Base-by-base conservation (phyloP, 2,329 filamentous ascomycete genomes). In the Cladophialophora carrionii region DNA sequence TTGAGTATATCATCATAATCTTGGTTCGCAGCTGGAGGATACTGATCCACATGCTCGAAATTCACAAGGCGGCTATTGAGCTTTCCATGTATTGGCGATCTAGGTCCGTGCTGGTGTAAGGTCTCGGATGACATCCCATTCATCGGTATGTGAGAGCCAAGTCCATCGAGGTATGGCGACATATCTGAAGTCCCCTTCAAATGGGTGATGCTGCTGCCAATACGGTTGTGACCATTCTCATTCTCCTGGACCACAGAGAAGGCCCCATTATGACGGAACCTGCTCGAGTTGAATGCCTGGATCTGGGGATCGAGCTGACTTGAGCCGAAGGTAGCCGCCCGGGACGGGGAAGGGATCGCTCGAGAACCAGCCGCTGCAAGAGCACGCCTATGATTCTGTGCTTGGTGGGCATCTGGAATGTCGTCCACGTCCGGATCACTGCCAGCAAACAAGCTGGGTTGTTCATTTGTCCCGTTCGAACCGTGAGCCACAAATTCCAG, bases 381-480 rank as follows among this genome's bases (percentile, higher is more conserved):
- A 24, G 61, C 34, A 57, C 68, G 57, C 57, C 64, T 54, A 63
- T 72, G 66, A 66, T 73, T 64, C 70, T 68, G 57, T 65, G 64
- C 17, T 22, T 53, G 57, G 10, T 61, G 57, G 26, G 17, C 31
- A 29, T 55, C 34, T 8, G 58, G 43, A 32, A 46, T 46, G 7
- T 65, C 67, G 24, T 70, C 68, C 10, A 68, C 57, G 49, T 70
- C 68, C 4, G 68, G 68, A 20, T 63, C 63, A 46, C 68, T 70
- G 14, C 65, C 68, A 12, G 60, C 65, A 46, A 70, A 66, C 46
- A 70, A 26, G 32, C 63, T 66, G 20, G 68, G 63, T 22, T 61
- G 53, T 20, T 57, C 59, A 26, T 34, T 8, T n/a, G 22, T 37
- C 22, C 52, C 53, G n/a, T 61, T 54, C 22, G 48, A n/a, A 17